Percentiles rank a stretch among this genome's conserved stretches.
Conservation (phyloP, 2,329 filamentous ascomycete species). For the Aspergillus sclerotialis region DNA sequence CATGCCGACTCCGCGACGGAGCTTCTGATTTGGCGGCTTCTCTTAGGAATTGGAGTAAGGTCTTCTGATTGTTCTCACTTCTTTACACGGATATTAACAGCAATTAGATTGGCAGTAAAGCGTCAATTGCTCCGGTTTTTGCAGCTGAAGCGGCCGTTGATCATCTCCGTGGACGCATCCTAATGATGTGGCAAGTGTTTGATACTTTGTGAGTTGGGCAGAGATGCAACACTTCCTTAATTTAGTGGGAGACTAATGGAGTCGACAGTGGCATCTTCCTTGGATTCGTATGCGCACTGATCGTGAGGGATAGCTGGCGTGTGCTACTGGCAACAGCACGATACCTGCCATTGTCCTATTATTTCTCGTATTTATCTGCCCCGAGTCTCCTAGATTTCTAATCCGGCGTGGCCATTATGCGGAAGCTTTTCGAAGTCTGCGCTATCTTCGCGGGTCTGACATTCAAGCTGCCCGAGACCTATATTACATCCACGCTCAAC, state of each 20-base stretch:
- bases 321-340: conserved; percentile 41
- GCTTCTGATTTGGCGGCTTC: conserved; percentile 19
- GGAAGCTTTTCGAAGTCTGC: conserved; percentile 26
- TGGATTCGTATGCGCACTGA: conserved; percentile 9
- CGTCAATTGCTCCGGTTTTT: conserved; percentile 17
- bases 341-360: conserved; percentile 41
- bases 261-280: conserved; percentile 9
- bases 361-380: conserved; percentile 40
- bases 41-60: conserved; percentile 25
- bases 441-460: conserved; percentile 26
- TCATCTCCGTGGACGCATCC: conserved; percentile 9
- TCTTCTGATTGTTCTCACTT: too few relatives aligned
- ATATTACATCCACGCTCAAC: conserved; percentile 25
- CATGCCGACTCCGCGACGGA: conserved; percentile 16
- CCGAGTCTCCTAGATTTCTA: conserved; percentile 35
- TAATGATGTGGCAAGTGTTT: conserved; percentile 19
- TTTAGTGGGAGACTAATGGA: neutral
- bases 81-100: too few relatives aligned
- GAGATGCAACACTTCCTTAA: neutral
- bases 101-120: conserved; percentile 15
- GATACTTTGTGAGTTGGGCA: conserved; percentile 14
- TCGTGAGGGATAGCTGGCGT: conserved; percentile 33
- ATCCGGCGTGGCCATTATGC: conserved; percentile 22
- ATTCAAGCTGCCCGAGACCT: conserved; percentile 30
- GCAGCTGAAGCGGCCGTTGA: conserved; percentile 14